Evolutionary conservation across 2,329 filamentous ascomycete species (phyloP), one percentile per base, ranked within the genome.

Genomic region (Arthroderma sp.): DNA sequence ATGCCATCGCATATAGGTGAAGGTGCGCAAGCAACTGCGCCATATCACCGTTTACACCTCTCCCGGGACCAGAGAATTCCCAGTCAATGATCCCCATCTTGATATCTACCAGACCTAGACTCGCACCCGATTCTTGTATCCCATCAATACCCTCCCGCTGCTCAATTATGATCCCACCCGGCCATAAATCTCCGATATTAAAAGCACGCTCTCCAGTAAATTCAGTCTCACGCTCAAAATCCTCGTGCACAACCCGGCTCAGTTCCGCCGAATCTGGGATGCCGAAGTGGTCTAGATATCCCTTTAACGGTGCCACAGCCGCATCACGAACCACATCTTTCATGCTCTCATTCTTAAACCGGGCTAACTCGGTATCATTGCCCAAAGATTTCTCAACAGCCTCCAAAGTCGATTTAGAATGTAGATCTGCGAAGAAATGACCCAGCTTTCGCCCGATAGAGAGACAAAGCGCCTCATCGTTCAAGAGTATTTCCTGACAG

Each of bases 1-100:
- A 47, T 11, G 45, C 38, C 32, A 45, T 32, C n/a, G 39, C 15
- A 34, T 45, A 47, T 36, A 47, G 30, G 45, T 49, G 45, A 38
- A 47, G 43, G 36, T 49, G 48, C 29, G 47, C 45, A 36, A 43
- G 38, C n/a, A 49, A 37, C 37, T 49, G 45, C 8, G 42, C 42
- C 42, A 47, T 45, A 11, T 47, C 42, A 4, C 45, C 45, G 37
- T 47, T 46, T 4, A 36, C 36, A 33, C 40, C 45, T 38, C 43
- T 37, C 4, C 45, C 45, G 29, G 39, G 28, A 32, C 45, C 47
- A 4, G 45, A 42, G 15, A 48, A 42, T 34, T 47, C 46, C 43
- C 46, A 50, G 43, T 47, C 45, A 29, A 49, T 49, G 39, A 41
- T 40, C 15, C 43, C 43, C 5, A 47, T 36, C 6, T 47, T 47